These are phyloP conservation scores for Plantago major DNA, from an alignment of 257 asterid species.

Conservation along the genomic window DNA sequence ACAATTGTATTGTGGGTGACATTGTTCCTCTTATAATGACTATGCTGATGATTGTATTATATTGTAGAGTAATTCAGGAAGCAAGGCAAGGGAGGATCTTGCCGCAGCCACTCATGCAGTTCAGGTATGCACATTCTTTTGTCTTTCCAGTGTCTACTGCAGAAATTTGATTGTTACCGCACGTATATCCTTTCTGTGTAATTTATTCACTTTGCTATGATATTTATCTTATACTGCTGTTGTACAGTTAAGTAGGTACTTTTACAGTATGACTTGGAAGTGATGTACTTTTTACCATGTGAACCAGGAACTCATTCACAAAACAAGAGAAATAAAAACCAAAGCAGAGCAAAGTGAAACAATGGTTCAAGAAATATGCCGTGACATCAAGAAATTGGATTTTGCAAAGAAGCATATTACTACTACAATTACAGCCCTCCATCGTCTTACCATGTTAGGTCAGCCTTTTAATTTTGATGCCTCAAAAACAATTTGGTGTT, in stretches of 20 bases:
- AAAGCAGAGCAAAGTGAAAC: conserved; percentile 99
- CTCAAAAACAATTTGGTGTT: conserved; percentile 17
- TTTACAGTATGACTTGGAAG: not conserved
- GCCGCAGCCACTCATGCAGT: conserved; percentile 96
- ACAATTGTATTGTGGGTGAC: conserved; percentile 1
- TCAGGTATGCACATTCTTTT: conserved; percentile 50
- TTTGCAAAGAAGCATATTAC: conserved; percentile 98
- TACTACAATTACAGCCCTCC: conserved; percentile 95
- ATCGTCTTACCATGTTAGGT: conserved; percentile 99
- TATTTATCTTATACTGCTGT: not conserved
- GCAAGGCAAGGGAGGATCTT: conserved; percentile 96
- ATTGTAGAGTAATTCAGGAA: conserved; percentile 90
- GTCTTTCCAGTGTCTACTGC: conserved; percentile 3
- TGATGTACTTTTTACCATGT: conserved; percentile 12
- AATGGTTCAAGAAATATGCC: conserved; percentile 99
- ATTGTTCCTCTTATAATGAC: conserved; percentile 19
- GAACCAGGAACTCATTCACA: conserved; percentile 87
- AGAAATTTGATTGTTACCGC: conserved; percentile 17
- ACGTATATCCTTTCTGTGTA: conserved; percentile 13
- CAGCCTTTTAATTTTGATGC: conserved; percentile 30
- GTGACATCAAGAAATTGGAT: conserved; percentile 97
- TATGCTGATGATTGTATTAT: conserved; percentile 18
- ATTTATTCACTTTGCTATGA: conserved; percentile 1
- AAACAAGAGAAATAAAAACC: conserved; percentile 92
- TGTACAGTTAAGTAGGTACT: conserved; percentile 14